A percentile compares a stretch with the other conserved stretches of the same genome.
These are phyloP conservation scores for Leccinum incarnatum DNA, from an alignment of 768 basidiomycete genomes.

Conservation along the genomic window DNA sequence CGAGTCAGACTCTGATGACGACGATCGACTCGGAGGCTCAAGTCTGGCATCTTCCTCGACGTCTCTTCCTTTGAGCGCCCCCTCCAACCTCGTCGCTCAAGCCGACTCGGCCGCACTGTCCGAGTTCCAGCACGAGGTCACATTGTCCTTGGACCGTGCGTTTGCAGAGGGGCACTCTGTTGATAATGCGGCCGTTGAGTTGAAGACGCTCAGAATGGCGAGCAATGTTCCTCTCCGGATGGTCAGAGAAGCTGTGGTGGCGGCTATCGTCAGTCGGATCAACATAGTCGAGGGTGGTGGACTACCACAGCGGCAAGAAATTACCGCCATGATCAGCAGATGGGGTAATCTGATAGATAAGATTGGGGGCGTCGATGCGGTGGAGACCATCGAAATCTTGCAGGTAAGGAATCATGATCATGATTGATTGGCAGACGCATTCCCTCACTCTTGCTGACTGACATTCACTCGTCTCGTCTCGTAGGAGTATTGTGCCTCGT, in stretches of 20 bases:
- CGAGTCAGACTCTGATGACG: slow-evolving; percentile 40
- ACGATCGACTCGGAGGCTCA: slow-evolving; percentile 36
- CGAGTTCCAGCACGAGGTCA: slow-evolving; percentile 76
- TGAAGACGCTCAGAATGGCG: slow-evolving; percentile 96
- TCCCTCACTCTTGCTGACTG: not conserved
- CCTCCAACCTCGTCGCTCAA: slow-evolving; percentile 38
- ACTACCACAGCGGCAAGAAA: slow-evolving; percentile 59
- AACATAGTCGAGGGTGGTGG: slow-evolving; percentile 56
- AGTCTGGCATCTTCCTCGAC: slow-evolving; percentile 45
- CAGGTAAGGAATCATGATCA: slow-evolving; percentile 49
- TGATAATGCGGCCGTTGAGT: slow-evolving; percentile 90
- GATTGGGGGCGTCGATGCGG: slow-evolving; percentile 80
- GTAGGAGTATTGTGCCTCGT: slow-evolving; percentile 65
- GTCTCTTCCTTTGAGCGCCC: slow-evolving; percentile 41
- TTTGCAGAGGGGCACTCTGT: slow-evolving; percentile 89
- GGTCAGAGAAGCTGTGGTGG: slow-evolving; percentile 86
- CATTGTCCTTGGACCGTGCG: slow-evolving; percentile 86
- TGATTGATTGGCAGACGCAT: not conserved
- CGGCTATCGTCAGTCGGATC: slow-evolving; percentile 76
- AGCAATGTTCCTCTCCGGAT: slow-evolving; percentile 86
- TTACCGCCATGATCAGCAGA: slow-evolving; percentile 57
- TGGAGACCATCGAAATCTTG: slow-evolving; percentile 73
- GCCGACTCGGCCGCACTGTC: slow-evolving; percentile 46
- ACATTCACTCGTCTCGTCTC: not conserved
- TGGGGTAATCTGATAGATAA: slow-evolving; percentile 84